Base-by-base conservation (phyloP, 2,329 filamentous ascomycete species). In the Trichoderma aggressivum region DNA sequence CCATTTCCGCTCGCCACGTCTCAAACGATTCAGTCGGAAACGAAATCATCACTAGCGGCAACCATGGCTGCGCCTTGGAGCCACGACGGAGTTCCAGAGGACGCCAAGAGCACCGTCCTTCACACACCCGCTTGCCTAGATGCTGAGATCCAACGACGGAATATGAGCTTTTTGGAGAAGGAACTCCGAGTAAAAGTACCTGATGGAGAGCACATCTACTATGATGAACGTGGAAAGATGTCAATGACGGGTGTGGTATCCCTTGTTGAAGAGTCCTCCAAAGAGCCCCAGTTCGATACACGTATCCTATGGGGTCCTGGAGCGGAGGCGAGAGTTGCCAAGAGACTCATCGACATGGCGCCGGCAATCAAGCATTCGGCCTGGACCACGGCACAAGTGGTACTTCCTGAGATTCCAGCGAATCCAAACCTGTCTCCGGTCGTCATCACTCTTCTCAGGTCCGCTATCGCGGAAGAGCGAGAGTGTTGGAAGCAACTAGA, bases 381-480 rank as follows among this genome's bases (percentile, higher is more conserved):
- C 4, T 58, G 55, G 55, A 32, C 4, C n/a, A n/a, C 14, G 10
- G 12, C 28, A n/a, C 26, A 21, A 32, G 2, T 2, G 8, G 10
- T n/a, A 28, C 18, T 58, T 10, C 8, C 8, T 32, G 2, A n/a
- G 5, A 16, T 55, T 18, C 12, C 50, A 1, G 16, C 50, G 2
- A 0, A 32, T 7, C 55, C 28, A 7, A n/a, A 0, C 55, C 4
- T n/a, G 1, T 5, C 55, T n/a, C 26, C 14, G 3, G 16, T 1
- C 1, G 24, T 58, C 18, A 58, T 58, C 0, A 8, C 16, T 30
- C 26, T 30, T n/a, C 16, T 58, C 12, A 28, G 18, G 2, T 10
- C 7, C 7, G 8, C 26, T 3, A 28, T 14, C 5, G 8, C n/a
- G 6, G 14, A 21, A 12, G 55, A 59, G 34, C 55, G 55, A n/a